Conservation (phyloP, 176 grass and related monocot species). For the Oryza officinalis region DNA sequence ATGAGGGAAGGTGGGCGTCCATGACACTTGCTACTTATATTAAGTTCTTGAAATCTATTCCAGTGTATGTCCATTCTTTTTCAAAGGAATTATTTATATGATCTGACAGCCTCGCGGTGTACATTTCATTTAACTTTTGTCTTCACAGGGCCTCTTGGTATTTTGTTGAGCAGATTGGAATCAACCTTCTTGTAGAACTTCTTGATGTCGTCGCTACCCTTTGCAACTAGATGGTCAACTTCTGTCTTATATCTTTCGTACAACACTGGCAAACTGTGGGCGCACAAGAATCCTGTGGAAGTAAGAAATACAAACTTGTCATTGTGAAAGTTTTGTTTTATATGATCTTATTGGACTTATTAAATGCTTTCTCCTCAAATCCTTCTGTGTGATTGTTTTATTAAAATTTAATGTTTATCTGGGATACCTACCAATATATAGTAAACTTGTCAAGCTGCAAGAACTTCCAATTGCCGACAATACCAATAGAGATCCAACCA, state of each 20-base stretch:
- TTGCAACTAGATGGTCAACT: constrained; percentile 65
- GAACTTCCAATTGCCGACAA: constrained; percentile 66
- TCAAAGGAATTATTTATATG: constrained; percentile 5
- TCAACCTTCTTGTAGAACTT: constrained; percentile 73
- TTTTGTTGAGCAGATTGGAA: constrained; percentile 78
- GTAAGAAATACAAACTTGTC: constrained; percentile 6
- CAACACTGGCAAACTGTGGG: constrained; percentile 65
- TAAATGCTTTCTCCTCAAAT: neutral
- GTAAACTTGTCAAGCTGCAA: constrained; percentile 73
- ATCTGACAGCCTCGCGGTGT: neutral
- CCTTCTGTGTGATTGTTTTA: neutral
- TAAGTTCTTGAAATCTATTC: constrained; percentile 12
- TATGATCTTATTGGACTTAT: neutral
- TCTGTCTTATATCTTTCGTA: constrained; percentile 72
- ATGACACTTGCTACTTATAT: constrained; percentile 1
- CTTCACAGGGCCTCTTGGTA: constrained; percentile 88
- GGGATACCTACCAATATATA: constrained; percentile 73
- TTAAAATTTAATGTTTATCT: neutral
- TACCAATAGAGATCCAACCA: constrained; percentile 63
- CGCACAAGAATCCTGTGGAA: constrained; percentile 62
- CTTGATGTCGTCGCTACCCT: constrained; percentile 63
- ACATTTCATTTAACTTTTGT: constrained; percentile 27
- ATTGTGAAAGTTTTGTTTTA: neutral
- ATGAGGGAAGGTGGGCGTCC: neutral
- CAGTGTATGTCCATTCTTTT: neutral